Conservation (phyloP, 2,329 filamentous ascomycete species). For the Cytospora paraplurivora region DNA sequence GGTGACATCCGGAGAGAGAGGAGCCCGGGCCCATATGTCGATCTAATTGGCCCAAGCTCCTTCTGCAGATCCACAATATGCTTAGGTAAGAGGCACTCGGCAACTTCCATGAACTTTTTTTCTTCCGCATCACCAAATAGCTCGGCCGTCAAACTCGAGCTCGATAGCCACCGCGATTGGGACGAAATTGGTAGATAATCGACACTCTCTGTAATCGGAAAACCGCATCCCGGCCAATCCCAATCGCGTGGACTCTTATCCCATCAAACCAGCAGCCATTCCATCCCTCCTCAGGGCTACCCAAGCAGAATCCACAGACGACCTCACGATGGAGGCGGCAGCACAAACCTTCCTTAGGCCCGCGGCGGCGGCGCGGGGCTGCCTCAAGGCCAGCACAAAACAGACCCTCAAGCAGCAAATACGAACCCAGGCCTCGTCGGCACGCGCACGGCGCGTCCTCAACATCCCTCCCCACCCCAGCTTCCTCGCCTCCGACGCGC, state of each 20-base stretch:
- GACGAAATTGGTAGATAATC: constrained; percentile 8
- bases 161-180: constrained; percentile 25
- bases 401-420: constrained; percentile 25
- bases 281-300: background rate
- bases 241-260: constrained; percentile 21
- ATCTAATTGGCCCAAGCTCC: constrained; percentile 23
- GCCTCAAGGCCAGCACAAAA: constrained; percentile 19
- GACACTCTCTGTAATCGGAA: background rate
- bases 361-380: constrained; percentile 21
- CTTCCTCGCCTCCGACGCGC: constrained; percentile 48
- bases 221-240: background rate
- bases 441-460: constrained; percentile 58
- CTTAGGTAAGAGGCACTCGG: constrained; percentile 16
- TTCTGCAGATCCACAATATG: background rate
- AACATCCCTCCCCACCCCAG: constrained; percentile 63
- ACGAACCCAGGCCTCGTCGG: constrained; percentile 53
- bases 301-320: background rate
- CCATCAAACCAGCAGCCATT: background rate
- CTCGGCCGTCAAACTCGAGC: constrained; percentile 8
- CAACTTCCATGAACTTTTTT: constrained; percentile 25
- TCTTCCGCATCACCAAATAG: constrained; percentile 2
- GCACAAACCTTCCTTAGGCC: constrained; percentile 22
- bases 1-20: background rate
- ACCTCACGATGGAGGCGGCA: constrained; percentile 24
- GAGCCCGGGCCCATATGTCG: background rate